Base-by-base conservation (phyloP, 2,329 filamentous ascomycete species). In the Fusarium chuoi region DNA sequence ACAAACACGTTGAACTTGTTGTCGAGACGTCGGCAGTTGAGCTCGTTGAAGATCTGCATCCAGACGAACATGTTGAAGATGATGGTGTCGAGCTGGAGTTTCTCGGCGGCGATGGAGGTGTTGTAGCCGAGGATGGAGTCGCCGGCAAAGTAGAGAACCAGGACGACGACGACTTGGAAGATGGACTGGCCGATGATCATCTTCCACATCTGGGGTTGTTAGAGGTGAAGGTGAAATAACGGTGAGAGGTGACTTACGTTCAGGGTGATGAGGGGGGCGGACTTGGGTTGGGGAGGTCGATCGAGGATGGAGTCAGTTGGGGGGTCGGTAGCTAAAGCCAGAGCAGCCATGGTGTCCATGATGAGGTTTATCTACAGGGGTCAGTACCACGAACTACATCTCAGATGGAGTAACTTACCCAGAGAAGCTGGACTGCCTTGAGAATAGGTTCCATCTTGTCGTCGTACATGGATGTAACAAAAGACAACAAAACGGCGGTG, bases 1-100 rank as follows among this genome's bases (percentile, higher is more conserved):
- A 98, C 95, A 68, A 98, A 96, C 69, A 98, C 94, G 83, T 98
- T 98, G 87, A 98, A 95, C 62, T 91, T 89, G 83, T 98, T 98
- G 82, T 98, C 96, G 59, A 98, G 87, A 13, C 96, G 94, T 62
- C 96, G 94, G 83, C 97, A 97, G 86, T 89, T 92, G 70, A 15
- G 49, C 17, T 46, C 65, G 74, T 98, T 98, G 86, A 98, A 98
- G 77, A 98, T 97, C 78, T 98, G 96, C 95, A 98, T 98, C 96
- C 96, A 98, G 54, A 98, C 96, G 80, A 98, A 98, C 1, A 94
- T 96, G 85, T 98, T 98, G 88, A 98, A 98, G 10, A 98, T 94
- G 51, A 98, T 88, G 4, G 95, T 97, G 58, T 91, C 87, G 66
- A 97, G 87, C 76, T 93, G 87, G 1, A 81, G 82, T 2, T 62